A percentile compares a stretch with the other conserved stretches of the same genome.
phyloP scores from a whole-genome alignment of 441 rosid species.

The California macrophylla region DNA sequence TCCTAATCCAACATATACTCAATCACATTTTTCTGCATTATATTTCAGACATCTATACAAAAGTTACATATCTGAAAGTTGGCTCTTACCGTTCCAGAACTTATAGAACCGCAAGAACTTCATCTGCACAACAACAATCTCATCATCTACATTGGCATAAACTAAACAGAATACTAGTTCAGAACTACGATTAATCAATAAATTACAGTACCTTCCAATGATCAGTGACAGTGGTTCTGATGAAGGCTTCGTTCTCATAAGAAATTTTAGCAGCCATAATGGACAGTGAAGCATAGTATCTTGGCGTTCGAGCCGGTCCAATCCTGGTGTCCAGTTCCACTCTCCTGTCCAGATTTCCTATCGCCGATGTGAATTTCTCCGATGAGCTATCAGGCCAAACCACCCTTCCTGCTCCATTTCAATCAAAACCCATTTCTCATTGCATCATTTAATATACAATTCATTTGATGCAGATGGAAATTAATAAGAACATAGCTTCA shows the following conservation, averaged over 20 bases:
- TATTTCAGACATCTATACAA: no score
- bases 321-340: neutral
- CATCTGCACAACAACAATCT: constrained; percentile 39
- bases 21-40: neutral
- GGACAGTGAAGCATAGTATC: neutral
- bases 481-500: no score
- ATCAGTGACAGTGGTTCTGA: neutral
- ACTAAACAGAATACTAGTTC: no score
- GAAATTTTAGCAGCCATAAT: neutral
- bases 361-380: neutral
- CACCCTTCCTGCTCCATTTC: neutral
- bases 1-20: no score
- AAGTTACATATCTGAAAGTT: neutral
- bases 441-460: no score
- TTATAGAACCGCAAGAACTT: constrained; percentile 40
- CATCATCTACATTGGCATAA: neutral
- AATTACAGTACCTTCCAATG: neutral
- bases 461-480: no score
- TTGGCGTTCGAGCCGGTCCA: neutral
- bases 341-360: neutral
- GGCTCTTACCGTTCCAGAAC: constrained; percentile 49
- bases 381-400: neutral
- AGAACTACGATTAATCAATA: neutral
- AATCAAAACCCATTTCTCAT: neutral
- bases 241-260: neutral